These are phyloP conservation scores for Backusella psychrophila DNA, from an alignment of 192 early-diverging fungal species.

Conservation along the genomic window DNA sequence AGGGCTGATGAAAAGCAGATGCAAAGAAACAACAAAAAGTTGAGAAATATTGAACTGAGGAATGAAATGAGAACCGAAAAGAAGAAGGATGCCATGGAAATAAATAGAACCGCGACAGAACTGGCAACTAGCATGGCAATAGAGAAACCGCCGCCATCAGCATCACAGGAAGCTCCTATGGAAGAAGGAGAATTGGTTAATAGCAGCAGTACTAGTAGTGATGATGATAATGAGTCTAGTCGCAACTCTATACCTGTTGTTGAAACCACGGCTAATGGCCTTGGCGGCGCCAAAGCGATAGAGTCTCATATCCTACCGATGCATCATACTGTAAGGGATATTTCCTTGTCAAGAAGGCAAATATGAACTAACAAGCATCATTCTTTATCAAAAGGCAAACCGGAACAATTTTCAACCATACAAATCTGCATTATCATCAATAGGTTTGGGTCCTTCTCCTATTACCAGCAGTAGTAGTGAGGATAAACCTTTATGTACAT, in stretches of 20 bases:
- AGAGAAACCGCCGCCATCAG: background rate
- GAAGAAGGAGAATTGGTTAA: background rate
- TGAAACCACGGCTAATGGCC: background rate
- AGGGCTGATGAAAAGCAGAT: background rate
- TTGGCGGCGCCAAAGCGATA: background rate
- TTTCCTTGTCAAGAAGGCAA: background rate
- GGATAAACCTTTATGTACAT: background rate
- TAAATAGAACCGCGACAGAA: background rate
- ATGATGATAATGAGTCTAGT: background rate
- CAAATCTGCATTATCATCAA: conserved; percentile 1
- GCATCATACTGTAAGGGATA: background rate
- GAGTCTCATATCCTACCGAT: background rate
- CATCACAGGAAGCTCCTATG: background rate
- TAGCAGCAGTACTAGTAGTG: background rate
- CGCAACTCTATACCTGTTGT: background rate
- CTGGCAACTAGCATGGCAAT: background rate
- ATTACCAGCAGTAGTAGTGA: background rate
- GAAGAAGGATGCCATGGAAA: background rate
- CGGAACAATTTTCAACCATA: background rate
- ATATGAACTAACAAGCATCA: background rate
- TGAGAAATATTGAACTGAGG: background rate
- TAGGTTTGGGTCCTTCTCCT: background rate
- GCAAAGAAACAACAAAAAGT: background rate
- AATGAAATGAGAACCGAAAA: background rate
- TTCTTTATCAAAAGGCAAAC: background rate